A percentile compares a stretch with the other conserved stretches of the same genome.
Evolutionary conservation across 495 filamentous ascomycete species (phyloP).

Genomic region (Aspergillus avenaceus): DNA sequence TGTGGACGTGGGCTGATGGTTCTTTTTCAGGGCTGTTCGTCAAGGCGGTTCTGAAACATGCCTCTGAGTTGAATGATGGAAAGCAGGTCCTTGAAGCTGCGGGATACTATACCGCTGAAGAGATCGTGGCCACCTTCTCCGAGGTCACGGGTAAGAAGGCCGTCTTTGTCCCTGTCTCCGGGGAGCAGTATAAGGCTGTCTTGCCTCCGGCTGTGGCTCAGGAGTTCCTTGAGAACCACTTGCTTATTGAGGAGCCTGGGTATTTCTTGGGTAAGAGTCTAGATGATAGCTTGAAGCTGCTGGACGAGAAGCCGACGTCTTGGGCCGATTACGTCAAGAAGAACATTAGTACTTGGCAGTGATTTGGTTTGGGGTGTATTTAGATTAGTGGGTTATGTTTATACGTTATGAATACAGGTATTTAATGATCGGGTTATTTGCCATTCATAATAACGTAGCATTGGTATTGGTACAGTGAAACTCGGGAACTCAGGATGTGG

Average conservation of each 20-base stretch:
- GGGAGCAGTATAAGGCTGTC: slow-evolving; percentile 40
- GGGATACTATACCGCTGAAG: slow-evolving; percentile 41
- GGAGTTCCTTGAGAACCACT: slow-evolving; percentile 52
- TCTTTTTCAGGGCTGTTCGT: slow-evolving; percentile 36
- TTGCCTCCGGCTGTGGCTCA: slow-evolving; percentile 36
- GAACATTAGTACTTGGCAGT: slow-evolving; percentile 6
- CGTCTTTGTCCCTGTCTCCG: slow-evolving; percentile 35
- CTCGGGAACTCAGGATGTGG: no score
- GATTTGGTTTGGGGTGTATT: background rate
- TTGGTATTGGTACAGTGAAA: no score
- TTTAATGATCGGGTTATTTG: no score
- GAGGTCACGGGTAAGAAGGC: slow-evolving; percentile 46
- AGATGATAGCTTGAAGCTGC: slow-evolving; percentile 14
- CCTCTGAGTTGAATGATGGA: slow-evolving; percentile 15
- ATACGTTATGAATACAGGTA: background rate
- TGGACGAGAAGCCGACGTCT: slow-evolving; percentile 10
- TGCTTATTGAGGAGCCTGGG: slow-evolving; percentile 44
- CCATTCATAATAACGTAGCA: no score
- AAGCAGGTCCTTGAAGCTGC: slow-evolving; percentile 38
- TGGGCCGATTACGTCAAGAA: slow-evolving; percentile 16
- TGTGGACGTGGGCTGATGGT: background rate
- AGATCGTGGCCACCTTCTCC: slow-evolving; percentile 46
- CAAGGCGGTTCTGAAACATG: slow-evolving; percentile 37
- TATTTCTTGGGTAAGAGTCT: slow-evolving; percentile 45
- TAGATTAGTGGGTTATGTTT: background rate